Percentiles rank a stretch among this genome's conserved stretches.
Evolutionary conservation across 2,329 filamentous ascomycete genomes (phyloP).

Genomic region (Aspergillus luchuensis): DNA sequence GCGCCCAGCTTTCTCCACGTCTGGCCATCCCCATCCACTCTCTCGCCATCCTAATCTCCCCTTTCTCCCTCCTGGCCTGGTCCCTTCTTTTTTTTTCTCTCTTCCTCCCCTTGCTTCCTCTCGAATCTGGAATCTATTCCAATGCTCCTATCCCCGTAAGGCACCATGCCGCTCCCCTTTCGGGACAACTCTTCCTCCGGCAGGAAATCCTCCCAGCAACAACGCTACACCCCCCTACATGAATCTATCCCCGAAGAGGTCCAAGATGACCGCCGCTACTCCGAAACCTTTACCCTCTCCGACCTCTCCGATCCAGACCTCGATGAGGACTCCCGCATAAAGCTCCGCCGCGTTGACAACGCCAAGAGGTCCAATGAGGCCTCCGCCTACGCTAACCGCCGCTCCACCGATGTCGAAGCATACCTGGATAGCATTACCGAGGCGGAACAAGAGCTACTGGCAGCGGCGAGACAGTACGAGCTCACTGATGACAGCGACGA

Average conservation of each 20-base stretch:
- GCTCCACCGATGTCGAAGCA: slow-evolving; percentile 25
- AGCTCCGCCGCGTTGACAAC: slow-evolving; percentile 18
- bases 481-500: slow-evolving; percentile 19
- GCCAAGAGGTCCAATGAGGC: not conserved
- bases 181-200: not conserved
- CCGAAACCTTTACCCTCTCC: slow-evolving; percentile 17
- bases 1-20: not conserved
- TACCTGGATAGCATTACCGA: slow-evolving; percentile 28
- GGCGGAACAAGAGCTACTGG: slow-evolving; percentile 27
- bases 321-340: slow-evolving; percentile 15
- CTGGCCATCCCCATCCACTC: not conserved
- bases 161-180: slow-evolving; percentile 18
- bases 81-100: not conserved
- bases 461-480: slow-evolving; percentile 23
- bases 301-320: slow-evolving; percentile 13
- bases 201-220: slow-evolving; percentile 1
- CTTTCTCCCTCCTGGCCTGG: not conserved
- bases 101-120: not conserved
- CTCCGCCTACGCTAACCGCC: slow-evolving; percentile 18
- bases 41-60: not conserved
- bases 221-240: slow-evolving; percentile 22
- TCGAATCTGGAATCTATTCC: not conserved
- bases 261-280: slow-evolving; percentile 7
- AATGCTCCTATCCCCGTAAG: slow-evolving; percentile 2
- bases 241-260: slow-evolving; percentile 24